phyloP scores from a whole-genome alignment of 192 early-diverging fungal genomes.

The Podila horticola region DNA sequence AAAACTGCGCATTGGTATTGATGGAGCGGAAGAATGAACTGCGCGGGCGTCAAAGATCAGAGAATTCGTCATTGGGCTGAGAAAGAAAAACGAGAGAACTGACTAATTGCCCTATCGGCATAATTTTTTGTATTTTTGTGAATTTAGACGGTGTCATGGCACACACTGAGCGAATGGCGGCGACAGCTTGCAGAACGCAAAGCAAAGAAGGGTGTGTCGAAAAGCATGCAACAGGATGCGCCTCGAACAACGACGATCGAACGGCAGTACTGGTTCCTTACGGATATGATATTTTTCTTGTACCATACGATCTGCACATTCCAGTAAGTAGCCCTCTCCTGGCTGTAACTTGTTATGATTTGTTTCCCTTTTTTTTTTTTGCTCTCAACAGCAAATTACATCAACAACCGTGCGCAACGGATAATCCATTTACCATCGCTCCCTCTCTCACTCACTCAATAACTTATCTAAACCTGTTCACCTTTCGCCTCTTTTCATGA shows the following conservation, averaged over 20 bases:
- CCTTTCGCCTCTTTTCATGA: not conserved
- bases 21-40: not conserved
- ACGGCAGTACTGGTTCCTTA: conserved; percentile 42
- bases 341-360: too few relatives aligned
- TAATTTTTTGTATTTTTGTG: not conserved
- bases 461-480: not conserved
- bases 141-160: conserved; percentile 42
- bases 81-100: not conserved
- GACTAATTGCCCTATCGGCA: not conserved
- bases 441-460: not conserved
- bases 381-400: not conserved
- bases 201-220: not conserved
- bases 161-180: conserved; percentile 49
- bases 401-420: conserved; percentile 5
- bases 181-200: conserved; percentile 20
- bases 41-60: not conserved
- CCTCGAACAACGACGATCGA: conserved; percentile 25
- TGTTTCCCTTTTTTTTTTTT: not conserved
- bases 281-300: conserved; percentile 50
- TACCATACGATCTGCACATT: conserved; percentile 52
- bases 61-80: not conserved
- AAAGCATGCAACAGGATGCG: not conserved
- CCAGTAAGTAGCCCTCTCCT: conserved; percentile 28
- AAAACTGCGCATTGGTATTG: too few relatives aligned
- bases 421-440: conserved; percentile 11